Conservation (phyloP, 441 rosid species). For the Mallotus repandus region DNA sequence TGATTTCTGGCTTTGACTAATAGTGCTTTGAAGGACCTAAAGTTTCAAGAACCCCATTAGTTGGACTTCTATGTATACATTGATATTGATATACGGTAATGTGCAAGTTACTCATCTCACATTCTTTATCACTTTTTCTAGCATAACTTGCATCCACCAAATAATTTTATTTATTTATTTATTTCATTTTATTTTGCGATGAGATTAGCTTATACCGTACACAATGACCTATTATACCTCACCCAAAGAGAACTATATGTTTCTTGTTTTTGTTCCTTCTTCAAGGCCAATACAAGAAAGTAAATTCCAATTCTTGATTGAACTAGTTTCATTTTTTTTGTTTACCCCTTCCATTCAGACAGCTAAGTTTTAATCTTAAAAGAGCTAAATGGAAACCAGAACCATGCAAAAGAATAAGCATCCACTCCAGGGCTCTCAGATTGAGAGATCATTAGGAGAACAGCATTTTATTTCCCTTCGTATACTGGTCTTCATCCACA, state of each 20-base stretch:
- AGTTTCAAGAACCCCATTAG: no score
- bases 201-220: no score
- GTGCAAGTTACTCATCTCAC: neutral
- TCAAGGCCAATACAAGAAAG: neutral
- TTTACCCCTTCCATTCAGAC: neutral
- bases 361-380: neutral
- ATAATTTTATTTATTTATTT: neutral
- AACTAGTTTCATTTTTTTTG: neutral
- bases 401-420: neutral
- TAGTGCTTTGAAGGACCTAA: no score
- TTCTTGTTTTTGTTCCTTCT: neutral
- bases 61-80: neutral
- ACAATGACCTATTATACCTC: no score
- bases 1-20: no score
- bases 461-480: neutral
- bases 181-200: no score
- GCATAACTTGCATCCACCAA: no score
- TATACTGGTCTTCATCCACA: slow-evolving; percentile 8
- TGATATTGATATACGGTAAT: no score
- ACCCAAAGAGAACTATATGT: no score
- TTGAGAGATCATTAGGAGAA: neutral
- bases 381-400: neutral
- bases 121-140: neutral
- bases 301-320: neutral
- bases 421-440: neutral